Evolutionary conservation across 23 red algal species (phyloP), one percentile per base, ranked within the genome.

Genomic region (Pyropia haitanensis): DNA sequence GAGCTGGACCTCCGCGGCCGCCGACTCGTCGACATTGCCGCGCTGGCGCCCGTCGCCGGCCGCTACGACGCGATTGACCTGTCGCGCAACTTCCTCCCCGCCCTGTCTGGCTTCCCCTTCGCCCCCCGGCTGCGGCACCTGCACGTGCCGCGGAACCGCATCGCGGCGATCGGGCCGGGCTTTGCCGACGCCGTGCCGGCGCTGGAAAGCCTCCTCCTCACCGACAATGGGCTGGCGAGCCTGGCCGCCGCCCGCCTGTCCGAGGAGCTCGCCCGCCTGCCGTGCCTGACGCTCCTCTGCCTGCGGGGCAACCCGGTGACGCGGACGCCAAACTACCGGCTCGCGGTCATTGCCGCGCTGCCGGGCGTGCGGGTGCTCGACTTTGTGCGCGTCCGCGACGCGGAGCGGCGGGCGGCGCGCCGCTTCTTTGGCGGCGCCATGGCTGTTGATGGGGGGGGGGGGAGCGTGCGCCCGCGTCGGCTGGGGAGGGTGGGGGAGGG

Each of bases 61-160:
- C n/a, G 51, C 21, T 76, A 80, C 54, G 87, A 91, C 78, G 51
- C 53, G 4, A 76, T 91, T 32, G 87, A 91, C 62, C 68, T 91
- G 19, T 76, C 87, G 17, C 26, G 55, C 56, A 91, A 91, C 61
- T 34, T 71, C 25, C 63, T 91, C 8, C 51, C 71, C 14, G 18
- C 56, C 39, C 19, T 91, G 7, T 76, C 67, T n/a, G 65, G 67
- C 14, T 82, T 91, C 21, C 87, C 87, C 2, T 73, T 57, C 19
- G 61, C 80, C 60, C 72, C 78, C 17, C 68, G 87, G n/a, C n/a
- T 91, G 13, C 51, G 26, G 15, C 55, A 50, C 32, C 76, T 91
- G 16, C 49, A 83, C 53, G 33, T 81, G 20, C 64, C 64, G 1
- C 21, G 17, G 30, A 91, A 91, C 63, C 78, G 53, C 27, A 77